Evolutionary conservation across 345 rosid genomes (phyloP), one percentile per base, ranked within the genome.

Genomic region (Lepidium didymum): DNA sequence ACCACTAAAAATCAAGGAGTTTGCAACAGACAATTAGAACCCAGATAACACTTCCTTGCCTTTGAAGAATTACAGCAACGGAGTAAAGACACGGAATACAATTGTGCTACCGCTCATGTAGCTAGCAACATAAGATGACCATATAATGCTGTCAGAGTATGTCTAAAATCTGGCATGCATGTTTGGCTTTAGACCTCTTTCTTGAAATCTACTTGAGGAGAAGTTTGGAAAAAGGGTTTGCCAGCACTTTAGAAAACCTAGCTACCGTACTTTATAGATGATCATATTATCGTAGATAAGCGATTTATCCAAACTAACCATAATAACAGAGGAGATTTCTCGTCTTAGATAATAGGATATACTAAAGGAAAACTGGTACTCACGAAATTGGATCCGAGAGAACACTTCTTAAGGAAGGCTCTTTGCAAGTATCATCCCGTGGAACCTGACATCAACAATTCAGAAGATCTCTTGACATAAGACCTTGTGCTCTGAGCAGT

Each of bases 341-440:
- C 10, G 5, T 62, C 62, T 23, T 21, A 21, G 5, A 33, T 42
- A 41, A 61, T 16, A 38, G 12, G 41, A 44, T 36, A 61, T 23
- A 62, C n/a, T 11, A 75, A 47, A 41, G 49, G 23, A 6, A 62
- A 52, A 55, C 23, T 7, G 63, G 29, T 74, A 86, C 96, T 94
- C 81, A 94, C 99, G 99, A 90, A 66, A 91, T 47, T 45, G 97
- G 88, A 80, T 94, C 99, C 12, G 99, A 94, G 67, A 94, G 97
- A 69, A 94, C 84, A 63, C 95, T 90, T 86, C 99, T 82, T 71
- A 94, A 84, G 69, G 99, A 90, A 41, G 90, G 94, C 67, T 89
- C 95, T 80, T 88, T 90, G 76, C 55, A 82, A 62, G 70, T 70
- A 74, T 81, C 81, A 79, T 76, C 84, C 56, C 65, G 82, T 12